Conservation (phyloP, 257 asterid species). For the Agastache rugosa region DNA sequence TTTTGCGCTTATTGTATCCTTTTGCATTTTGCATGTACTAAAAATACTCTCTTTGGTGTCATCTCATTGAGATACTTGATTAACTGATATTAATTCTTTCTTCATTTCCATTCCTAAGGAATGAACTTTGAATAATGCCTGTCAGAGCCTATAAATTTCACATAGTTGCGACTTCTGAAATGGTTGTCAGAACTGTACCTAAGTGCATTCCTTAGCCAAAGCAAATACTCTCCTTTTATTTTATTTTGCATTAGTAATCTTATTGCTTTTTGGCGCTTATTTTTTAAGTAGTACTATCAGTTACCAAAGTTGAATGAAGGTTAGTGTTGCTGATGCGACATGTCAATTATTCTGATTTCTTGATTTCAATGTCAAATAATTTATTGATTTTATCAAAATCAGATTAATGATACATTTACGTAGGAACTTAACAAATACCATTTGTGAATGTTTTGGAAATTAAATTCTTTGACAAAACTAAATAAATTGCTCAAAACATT, state of each 20-base stretch:
- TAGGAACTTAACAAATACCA: not conserved
- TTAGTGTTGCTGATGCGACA: not conserved
- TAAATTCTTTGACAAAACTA: not conserved
- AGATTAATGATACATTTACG: not conserved
- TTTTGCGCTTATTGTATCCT: constrained; percentile 16
- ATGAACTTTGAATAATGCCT: not conserved
- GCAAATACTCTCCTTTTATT: not conserved
- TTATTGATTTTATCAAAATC: not conserved
- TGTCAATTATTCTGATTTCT: not conserved
- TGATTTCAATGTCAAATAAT: not conserved
- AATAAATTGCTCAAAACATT: not conserved
- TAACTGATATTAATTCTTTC: not conserved
- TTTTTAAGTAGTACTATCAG: not conserved
- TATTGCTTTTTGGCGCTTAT: not conserved
- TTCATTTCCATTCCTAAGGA: not conserved
- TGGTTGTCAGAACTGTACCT: not conserved
- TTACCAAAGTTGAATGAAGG: not conserved
- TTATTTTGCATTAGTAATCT: not conserved
- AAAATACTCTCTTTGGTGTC: constrained; percentile 2
- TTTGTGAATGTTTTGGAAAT: not conserved
- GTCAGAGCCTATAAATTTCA: not conserved
- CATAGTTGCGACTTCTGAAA: not conserved
- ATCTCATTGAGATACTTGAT: not conserved
- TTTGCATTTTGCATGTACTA: constrained; percentile 17
- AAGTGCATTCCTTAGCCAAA: not conserved